Evolutionary conservation across 2,329 filamentous ascomycete species (phyloP).

Genomic region (Blastomyces emzantsi): DNA sequence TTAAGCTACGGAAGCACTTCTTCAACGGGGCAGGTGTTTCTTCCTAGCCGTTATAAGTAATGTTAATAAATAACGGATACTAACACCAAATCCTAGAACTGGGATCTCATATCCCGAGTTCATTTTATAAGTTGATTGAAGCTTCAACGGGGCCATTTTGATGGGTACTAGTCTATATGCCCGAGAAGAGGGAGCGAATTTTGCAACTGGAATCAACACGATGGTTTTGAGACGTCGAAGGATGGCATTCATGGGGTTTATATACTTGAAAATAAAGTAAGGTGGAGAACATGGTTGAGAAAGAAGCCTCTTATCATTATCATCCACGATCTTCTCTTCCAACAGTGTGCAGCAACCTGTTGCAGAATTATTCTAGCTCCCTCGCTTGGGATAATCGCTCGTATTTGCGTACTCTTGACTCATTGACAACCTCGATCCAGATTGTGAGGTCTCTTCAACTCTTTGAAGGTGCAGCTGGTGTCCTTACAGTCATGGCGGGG

Average conservation of each 20-base stretch:
- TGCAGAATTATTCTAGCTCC: neutral
- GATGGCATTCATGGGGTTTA: neutral
- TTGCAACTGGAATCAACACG: neutral
- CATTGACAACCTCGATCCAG: neutral
- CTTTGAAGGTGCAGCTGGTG: neutral
- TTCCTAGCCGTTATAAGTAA: neutral
- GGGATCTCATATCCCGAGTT: constrained; percentile 55
- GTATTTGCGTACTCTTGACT: neutral
- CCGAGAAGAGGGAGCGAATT: neutral
- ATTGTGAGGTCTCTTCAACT: neutral
- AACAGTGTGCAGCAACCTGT: neutral
- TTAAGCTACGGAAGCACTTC: neutral
- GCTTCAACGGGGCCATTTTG: constrained; percentile 22
- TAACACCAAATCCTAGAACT: constrained; percentile 42
- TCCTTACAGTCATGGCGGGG: neutral
- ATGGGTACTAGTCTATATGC: neutral
- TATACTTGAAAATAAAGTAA: neutral
- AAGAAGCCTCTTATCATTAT: neutral
- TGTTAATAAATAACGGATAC: constrained; percentile 13
- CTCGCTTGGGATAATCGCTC: neutral
- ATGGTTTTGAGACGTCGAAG: neutral
- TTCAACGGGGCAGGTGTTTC: neutral
- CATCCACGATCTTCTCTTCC: neutral
- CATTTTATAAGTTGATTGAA: constrained; percentile 37
- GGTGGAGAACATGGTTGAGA: neutral